phyloP scores from a whole-genome alignment of 371 early-diverging fungal genomes.

The Lichtheimia hyalospora region DNA sequence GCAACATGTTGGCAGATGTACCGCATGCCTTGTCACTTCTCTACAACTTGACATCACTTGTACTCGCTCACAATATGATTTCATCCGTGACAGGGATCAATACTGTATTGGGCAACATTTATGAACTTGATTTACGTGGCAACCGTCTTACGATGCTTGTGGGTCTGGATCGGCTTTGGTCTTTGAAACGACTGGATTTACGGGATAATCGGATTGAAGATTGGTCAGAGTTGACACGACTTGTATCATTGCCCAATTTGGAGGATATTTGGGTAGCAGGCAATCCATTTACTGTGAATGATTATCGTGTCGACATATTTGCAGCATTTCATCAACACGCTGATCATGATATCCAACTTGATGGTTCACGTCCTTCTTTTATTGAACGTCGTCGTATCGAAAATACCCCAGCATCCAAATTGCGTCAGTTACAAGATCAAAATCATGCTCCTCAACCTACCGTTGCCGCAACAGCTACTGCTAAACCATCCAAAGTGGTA shows the following conservation, averaged over 20 bases:
- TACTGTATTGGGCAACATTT: conserved; percentile 66
- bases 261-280: conserved; percentile 60
- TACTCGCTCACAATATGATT: conserved; percentile 68
- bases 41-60: conserved; percentile 59
- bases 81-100: conserved; percentile 61
- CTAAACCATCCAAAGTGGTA: conserved; percentile 3
- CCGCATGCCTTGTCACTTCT: conserved; percentile 59
- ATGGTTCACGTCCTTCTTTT: conserved; percentile 58
- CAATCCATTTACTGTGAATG: conserved; percentile 65
- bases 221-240: conserved; percentile 55
- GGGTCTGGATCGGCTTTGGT: conserved; percentile 71
- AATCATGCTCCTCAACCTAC: conserved; percentile 16
- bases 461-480: background rate
- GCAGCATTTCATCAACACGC: conserved; percentile 42
- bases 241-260: conserved; percentile 58
- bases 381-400: conserved; percentile 44
- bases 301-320: conserved; percentile 60
- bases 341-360: conserved; percentile 52
- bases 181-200: conserved; percentile 68
- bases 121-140: conserved; percentile 61
- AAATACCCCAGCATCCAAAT: conserved; percentile 3
- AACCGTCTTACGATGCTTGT: conserved; percentile 65
- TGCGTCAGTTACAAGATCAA: background rate
- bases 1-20: conserved; percentile 61
- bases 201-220: conserved; percentile 67